Percentiles rank a stretch among this genome's conserved stretches.
phyloP scores from a whole-genome alignment of 345 rosid genomes.

The Salix brachista region DNA sequence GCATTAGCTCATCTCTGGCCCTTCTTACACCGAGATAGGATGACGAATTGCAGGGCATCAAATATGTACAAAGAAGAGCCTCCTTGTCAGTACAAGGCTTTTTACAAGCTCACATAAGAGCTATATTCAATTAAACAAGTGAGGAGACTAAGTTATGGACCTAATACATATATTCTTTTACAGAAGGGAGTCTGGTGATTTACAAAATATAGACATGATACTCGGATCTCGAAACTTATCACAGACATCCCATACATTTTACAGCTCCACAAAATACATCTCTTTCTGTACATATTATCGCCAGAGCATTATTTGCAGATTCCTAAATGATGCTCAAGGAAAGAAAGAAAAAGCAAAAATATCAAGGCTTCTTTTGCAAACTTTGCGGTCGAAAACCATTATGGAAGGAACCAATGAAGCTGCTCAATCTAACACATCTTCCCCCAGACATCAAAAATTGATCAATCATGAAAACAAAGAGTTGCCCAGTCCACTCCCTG shows the following conservation, averaged over 20 bases:
- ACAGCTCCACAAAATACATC: constrained; percentile 18
- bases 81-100: constrained; percentile 19
- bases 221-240: constrained; percentile 7
- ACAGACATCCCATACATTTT: constrained; percentile 13
- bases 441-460: constrained; percentile 18
- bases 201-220: constrained; percentile 12
- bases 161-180: constrained; percentile 26
- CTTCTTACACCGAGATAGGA: constrained; percentile 13
- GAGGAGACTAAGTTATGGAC: constrained; percentile 27
- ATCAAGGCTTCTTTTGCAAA: constrained; percentile 29
- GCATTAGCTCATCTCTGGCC: constrained; percentile 11
- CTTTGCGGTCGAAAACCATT: constrained; percentile 38
- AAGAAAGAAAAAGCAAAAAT: constrained; percentile 15
- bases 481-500: constrained; percentile 48
- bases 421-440: not conserved
- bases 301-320: constrained; percentile 16
- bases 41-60: constrained; percentile 18
- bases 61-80: constrained; percentile 15
- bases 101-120: constrained; percentile 25
- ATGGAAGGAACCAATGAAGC: constrained; percentile 12
- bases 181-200: constrained; percentile 12
- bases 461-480: constrained; percentile 44
- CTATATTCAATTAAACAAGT: constrained; percentile 18
- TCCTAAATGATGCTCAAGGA: constrained; percentile 16
- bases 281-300: constrained; percentile 22